phyloP scores from a whole-genome alignment of 2,329 filamentous ascomycete species.

The Elsinoe necatrix region DNA sequence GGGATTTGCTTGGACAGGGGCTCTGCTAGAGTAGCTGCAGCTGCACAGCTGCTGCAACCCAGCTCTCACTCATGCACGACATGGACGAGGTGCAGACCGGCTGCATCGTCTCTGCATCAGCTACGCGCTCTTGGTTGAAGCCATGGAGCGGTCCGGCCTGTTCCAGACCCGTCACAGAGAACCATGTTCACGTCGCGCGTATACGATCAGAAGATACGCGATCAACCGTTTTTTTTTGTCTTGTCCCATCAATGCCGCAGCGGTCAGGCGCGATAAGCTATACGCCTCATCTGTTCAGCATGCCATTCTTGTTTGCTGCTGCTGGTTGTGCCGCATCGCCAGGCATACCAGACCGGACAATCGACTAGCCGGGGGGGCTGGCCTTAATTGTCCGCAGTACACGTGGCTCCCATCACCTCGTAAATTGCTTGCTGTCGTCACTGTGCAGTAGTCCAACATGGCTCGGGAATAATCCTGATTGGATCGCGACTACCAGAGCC shows the following conservation, averaged over 20 bases:
- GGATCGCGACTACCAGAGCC: not conserved
- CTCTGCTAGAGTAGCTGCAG: not conserved
- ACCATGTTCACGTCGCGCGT: conserved; percentile 11
- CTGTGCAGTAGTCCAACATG: conserved; percentile 6
- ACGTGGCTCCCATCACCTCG: conserved; percentile 7
- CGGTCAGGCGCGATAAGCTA: not conserved
- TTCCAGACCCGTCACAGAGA: conserved; percentile 8
- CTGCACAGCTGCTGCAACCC: not conserved
- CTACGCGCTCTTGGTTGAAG: not conserved
- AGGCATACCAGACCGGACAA: not conserved
- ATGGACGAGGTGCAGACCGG: not conserved
- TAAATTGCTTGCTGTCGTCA: conserved; percentile 12
- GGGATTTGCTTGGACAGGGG: not conserved
- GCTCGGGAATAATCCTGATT: not conserved
- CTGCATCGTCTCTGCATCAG: conserved; percentile 9
- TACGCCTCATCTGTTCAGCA: not conserved
- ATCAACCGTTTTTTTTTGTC: not conserved
- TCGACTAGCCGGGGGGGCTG: not conserved
- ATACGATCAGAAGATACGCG: not conserved
- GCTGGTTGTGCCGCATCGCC: not conserved
- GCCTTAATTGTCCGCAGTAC: conserved; percentile 1
- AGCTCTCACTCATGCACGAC: conserved; percentile 6
- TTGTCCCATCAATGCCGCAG: not conserved
- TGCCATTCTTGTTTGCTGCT: not conserved
- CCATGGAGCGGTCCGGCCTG: conserved; percentile 3